A percentile compares a stretch with the other conserved stretches of the same genome.
These are phyloP conservation scores for Sporothrix pallida DNA, from an alignment of 2,329 filamentous ascomycete genomes.

Conservation along the genomic window DNA sequence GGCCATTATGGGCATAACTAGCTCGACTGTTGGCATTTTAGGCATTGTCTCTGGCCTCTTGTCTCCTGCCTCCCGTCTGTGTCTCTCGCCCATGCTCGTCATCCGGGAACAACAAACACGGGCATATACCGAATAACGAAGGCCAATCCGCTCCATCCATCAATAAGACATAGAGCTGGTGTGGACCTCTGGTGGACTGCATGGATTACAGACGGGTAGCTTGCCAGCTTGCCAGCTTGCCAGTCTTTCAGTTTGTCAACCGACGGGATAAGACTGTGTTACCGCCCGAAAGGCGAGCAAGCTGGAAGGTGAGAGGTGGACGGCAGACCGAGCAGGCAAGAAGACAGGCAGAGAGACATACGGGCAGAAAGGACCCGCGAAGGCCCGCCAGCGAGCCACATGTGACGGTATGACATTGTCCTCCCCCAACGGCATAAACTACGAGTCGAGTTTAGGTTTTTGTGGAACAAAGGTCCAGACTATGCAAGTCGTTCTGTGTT, in stretches of 20 bases:
- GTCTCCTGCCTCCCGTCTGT: background rate
- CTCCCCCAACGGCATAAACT: conserved; percentile 2
- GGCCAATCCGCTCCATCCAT: too few relatives aligned
- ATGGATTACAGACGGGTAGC: background rate
- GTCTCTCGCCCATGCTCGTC: background rate
- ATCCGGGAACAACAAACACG: background rate
- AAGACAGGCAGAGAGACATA: too few relatives aligned
- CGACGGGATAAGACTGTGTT: conserved; percentile 16
- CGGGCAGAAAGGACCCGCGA: too few relatives aligned
- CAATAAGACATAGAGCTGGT: background rate
- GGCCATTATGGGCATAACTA: background rate
- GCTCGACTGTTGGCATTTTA: background rate
- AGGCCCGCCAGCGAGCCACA: conserved; percentile 29
- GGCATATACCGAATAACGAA: too few relatives aligned
- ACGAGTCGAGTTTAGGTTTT: conserved; percentile 3
- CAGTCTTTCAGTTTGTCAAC: background rate
- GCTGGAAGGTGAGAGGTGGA: too few relatives aligned
- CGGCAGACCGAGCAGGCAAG: too few relatives aligned
- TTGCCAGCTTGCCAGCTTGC: background rate
- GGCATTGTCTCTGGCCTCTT: background rate
- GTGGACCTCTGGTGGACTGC: background rate
- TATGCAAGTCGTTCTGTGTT: background rate
- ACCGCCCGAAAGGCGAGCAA: background rate
- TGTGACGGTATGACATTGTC: conserved; percentile 25
- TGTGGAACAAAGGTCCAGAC: conserved; percentile 17